Evolutionary conservation across 192 early-diverging fungal species (phyloP).

Genomic region (Gorgonomyces haynaldii): DNA sequence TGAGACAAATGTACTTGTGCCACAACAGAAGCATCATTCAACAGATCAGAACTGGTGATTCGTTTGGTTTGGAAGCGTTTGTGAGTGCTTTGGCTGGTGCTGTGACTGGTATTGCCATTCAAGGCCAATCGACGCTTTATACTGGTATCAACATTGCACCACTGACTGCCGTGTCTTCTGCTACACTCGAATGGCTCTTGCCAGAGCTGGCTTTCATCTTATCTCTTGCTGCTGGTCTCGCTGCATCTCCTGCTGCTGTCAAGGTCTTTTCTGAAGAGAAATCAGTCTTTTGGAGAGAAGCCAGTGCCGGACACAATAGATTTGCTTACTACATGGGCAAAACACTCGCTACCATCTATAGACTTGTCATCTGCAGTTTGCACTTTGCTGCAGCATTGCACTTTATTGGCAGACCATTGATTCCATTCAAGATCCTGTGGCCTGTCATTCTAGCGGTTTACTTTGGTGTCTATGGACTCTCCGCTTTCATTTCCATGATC

Average conservation of each 20-base stretch:
- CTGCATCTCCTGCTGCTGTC: conserved; percentile 29
- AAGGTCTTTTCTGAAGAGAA: conserved; percentile 40
- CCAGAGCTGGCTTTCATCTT: conserved; percentile 1
- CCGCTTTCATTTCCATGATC: conserved; percentile 15
- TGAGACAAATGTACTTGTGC: conserved; percentile 24
- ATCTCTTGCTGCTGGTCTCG: conserved; percentile 23
- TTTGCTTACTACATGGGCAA: conserved; percentile 18
- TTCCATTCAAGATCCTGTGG: conserved; percentile 9
- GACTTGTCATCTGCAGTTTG: not conserved
- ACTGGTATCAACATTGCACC: conserved; percentile 10
- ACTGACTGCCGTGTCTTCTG: conserved; percentile 13
- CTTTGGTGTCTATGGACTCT: conserved; percentile 19
- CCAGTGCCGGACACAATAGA: conserved; percentile 27
- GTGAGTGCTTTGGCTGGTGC: conserved; percentile 26
- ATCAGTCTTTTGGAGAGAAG: conserved; percentile 35
- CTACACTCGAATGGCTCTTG: conserved; percentile 6
- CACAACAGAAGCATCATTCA: conserved; percentile 23
- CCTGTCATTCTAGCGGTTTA: conserved; percentile 12
- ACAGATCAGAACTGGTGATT: conserved; percentile 9
- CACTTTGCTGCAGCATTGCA: conserved; percentile 13
- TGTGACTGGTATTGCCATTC: conserved; percentile 23
- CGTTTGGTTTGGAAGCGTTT: conserved; percentile 28
- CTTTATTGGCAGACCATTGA: conserved; percentile 12
- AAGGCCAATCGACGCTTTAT: conserved; percentile 14
- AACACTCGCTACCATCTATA: not conserved